Percentiles rank a stretch among this genome's conserved stretches.
phyloP scores from a whole-genome alignment of 305 asterid species.

The Plantago coronopus region DNA sequence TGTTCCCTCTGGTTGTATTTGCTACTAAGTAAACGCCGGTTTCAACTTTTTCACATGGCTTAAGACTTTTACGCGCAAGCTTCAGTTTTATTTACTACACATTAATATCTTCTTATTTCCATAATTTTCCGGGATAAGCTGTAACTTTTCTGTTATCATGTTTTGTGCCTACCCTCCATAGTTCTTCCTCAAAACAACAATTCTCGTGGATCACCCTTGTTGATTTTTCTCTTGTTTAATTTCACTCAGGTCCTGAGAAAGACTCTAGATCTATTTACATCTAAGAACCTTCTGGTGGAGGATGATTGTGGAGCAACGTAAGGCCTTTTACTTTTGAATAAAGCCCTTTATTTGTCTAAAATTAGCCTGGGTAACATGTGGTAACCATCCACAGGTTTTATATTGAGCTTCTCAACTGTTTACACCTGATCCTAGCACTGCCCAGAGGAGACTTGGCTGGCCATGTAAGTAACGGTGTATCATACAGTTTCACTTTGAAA shows the following conservation, averaged over 20 bases:
- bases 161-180: no score
- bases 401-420: constrained; percentile 69
- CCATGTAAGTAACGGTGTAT: constrained; percentile 55
- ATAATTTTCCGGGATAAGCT: no score
- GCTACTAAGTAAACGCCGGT: no score
- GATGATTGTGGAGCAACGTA: constrained; percentile 57
- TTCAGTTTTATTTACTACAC: no score
- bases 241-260: constrained; percentile 63
- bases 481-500: not conserved
- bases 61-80: no score
- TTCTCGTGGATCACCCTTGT: not conserved
- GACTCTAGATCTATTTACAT: constrained; percentile 65
- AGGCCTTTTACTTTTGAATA: constrained; percentile 21
- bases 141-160: no score
- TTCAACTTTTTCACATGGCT: no score
- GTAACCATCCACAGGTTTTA: constrained; percentile 60
- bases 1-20: not conserved
- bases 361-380: constrained; percentile 21
- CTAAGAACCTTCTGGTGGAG: constrained; percentile 51
- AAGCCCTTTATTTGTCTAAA: constrained; percentile 22
- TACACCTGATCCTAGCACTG: constrained; percentile 74
- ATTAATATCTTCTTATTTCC: no score
- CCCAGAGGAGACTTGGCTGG: constrained; percentile 66
- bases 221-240: constrained; percentile 24
- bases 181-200: no score